These are phyloP conservation scores for Monarda citriodora DNA, from an alignment of 305 asterid genomes.

Conservation along the genomic window DNA sequence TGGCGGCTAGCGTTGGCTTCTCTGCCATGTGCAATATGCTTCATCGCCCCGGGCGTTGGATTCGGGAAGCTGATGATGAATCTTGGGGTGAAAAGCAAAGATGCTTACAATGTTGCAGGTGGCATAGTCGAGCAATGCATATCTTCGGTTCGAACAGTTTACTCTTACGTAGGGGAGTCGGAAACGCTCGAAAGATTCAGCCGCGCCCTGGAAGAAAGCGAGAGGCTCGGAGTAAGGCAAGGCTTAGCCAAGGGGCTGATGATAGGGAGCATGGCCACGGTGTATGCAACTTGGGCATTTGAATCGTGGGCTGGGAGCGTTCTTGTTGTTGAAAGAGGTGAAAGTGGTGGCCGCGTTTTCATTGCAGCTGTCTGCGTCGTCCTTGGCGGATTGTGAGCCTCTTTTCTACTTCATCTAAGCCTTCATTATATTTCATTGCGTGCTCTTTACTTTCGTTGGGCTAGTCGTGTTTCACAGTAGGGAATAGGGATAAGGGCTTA, in stretches of 20 bases:
- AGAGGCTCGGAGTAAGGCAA: conserved; percentile 61
- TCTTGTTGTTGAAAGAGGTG: conserved; percentile 67
- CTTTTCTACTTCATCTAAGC: not conserved
- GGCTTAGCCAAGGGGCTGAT: conserved; percentile 72
- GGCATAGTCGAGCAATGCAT: conserved; percentile 69
- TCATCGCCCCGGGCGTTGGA: conserved; percentile 59
- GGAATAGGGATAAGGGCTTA: too few species aligned
- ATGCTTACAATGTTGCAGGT: conserved; percentile 65
- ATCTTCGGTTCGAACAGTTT: conserved; percentile 73
- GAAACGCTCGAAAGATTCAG: conserved; percentile 58
- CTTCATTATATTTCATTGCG: too few species aligned
- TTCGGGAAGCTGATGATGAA: conserved; percentile 70
- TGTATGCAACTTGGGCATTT: conserved; percentile 78
- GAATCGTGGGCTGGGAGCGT: conserved; percentile 79
- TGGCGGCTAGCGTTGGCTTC: conserved; percentile 80
- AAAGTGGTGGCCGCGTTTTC: conserved; percentile 73
- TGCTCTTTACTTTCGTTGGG: too few species aligned
- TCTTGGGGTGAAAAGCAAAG: conserved; percentile 49
- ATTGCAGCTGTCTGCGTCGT: conserved; percentile 57
- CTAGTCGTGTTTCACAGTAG: too few species aligned
- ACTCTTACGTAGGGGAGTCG: conserved; percentile 71
- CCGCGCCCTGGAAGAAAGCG: conserved; percentile 48
- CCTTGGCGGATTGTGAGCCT: conserved; percentile 70
- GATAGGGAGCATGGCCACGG: conserved; percentile 84
- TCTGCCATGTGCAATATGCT: conserved; percentile 57